These are phyloP conservation scores for Fusarium verrucosum DNA, from an alignment of 2,329 filamentous ascomycete genomes.

Conservation along the genomic window DNA sequence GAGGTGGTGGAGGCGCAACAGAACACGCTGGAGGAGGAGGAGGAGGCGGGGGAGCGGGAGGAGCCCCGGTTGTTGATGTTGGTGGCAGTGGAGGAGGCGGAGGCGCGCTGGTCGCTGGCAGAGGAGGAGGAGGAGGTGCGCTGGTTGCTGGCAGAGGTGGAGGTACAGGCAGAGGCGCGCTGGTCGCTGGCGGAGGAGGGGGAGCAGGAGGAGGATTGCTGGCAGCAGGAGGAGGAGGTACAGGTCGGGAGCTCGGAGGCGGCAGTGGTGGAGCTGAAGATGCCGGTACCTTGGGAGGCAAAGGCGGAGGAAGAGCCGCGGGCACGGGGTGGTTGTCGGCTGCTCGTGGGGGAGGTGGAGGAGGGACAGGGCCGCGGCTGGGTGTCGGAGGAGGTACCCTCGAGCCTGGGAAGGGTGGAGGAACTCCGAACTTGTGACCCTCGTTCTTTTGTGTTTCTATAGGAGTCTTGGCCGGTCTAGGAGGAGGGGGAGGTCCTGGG, in stretches of 20 bases:
- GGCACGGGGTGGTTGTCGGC: slow-evolving; percentile 44
- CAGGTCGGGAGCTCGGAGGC: slow-evolving; percentile 61
- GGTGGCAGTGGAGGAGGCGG: slow-evolving; percentile 49
- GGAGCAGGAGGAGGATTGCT: slow-evolving; percentile 49
- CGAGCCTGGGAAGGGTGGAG: slow-evolving; percentile 79
- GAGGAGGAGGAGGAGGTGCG: slow-evolving; percentile 53
- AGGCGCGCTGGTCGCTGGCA: slow-evolving; percentile 55
- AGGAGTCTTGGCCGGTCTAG: slow-evolving; percentile 71
- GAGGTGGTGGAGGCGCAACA: slow-evolving; percentile 46
- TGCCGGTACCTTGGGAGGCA: slow-evolving; percentile 60
- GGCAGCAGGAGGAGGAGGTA: slow-evolving; percentile 61
- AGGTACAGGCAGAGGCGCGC: no score
- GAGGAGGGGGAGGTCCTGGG: slow-evolving; percentile 50
- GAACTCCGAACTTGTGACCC: slow-evolving; percentile 74
- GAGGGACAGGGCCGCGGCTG: slow-evolving; percentile 74
- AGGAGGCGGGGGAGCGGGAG: slow-evolving; percentile 63
- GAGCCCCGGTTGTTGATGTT: slow-evolving; percentile 42
- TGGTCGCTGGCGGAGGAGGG: no score
- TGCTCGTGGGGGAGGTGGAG: slow-evolving; percentile 68
- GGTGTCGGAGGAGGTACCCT: slow-evolving; percentile 80
- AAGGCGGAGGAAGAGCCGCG: slow-evolving; percentile 53
- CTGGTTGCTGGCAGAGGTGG: no score
- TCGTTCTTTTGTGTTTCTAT: slow-evolving; percentile 65
- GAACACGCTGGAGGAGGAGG: slow-evolving; percentile 55
- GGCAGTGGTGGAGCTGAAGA: slow-evolving; percentile 60